A percentile compares a stretch with the other conserved stretches of the same genome.
Conservation (phyloP, 2,329 filamentous ascomycete species). For the Apiospora marii region DNA sequence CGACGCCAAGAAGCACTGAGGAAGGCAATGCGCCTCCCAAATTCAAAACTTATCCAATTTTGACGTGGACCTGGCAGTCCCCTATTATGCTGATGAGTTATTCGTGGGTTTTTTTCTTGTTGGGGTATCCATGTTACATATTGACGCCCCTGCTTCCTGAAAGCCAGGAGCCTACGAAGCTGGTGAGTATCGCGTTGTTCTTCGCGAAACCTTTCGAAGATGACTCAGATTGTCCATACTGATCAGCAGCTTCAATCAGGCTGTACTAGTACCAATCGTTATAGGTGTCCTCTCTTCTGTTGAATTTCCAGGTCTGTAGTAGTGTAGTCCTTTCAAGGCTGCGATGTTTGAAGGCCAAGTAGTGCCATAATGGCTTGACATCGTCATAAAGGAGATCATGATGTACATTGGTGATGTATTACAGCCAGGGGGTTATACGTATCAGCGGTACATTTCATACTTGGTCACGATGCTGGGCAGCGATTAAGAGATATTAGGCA, state of each 20-base stretch:
- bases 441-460: too few relatives aligned
- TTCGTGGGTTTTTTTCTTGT: neutral
- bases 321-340: neutral
- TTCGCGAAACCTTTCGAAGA: neutral
- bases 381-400: too few relatives aligned
- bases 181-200: neutral
- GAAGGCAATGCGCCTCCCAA: neutral
- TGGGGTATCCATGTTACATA: neutral
- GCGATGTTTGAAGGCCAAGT: neutral
- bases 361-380: neutral
- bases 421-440: too few relatives aligned
- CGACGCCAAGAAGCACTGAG: neutral
- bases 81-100: slow-evolving; percentile 9
- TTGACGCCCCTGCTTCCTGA: neutral
- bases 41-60: neutral
- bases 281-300: neutral
- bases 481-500: too few relatives aligned
- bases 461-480: too few relatives aligned
- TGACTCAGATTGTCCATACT: neutral
- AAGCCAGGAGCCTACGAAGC: neutral
- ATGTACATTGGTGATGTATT: too few relatives aligned
- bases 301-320: neutral
- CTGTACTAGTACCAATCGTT: neutral
- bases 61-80: neutral
- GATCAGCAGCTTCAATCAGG: neutral